A percentile compares a stretch with the other conserved stretches of the same genome.
Evolutionary conservation across 2,329 filamentous ascomycete species (phyloP).

Genomic region (Tolypocladium guangdongense): DNA sequence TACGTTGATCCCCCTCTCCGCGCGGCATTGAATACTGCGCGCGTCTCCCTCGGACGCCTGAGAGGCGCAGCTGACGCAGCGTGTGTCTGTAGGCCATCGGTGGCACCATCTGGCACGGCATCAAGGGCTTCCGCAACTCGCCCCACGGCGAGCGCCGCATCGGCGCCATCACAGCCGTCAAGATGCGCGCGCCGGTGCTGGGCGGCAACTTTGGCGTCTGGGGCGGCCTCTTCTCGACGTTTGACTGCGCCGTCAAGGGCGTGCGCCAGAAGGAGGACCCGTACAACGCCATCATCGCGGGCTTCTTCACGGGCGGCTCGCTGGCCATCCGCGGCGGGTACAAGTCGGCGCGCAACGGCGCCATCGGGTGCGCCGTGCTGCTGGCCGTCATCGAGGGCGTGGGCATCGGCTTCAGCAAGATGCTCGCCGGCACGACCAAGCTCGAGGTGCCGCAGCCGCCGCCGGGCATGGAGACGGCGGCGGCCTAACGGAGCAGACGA

Average conservation of each 20-base stretch:
- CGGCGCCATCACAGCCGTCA: constrained; percentile 92
- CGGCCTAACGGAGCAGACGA: constrained; percentile 9
- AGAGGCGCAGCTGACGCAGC: not conserved
- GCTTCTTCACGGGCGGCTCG: constrained; percentile 90
- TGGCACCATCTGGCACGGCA: constrained; percentile 87
- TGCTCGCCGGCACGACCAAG: constrained; percentile 84
- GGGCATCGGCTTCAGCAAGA: constrained; percentile 87
- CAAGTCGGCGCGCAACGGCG: constrained; percentile 86
- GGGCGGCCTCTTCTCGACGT: constrained; percentile 92
- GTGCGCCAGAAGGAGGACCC: constrained; percentile 93
- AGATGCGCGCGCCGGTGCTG: constrained; percentile 89
- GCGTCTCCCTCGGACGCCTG: no score
- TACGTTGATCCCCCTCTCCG: constrained; percentile 34
- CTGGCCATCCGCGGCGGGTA: constrained; percentile 85
- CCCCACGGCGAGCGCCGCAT: constrained; percentile 91
- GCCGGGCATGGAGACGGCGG: constrained; percentile 17
- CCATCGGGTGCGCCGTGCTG: constrained; percentile 90
- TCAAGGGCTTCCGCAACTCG: constrained; percentile 87
- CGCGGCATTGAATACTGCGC: no score
- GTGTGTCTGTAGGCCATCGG: constrained; percentile 48
- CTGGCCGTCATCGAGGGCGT: constrained; percentile 96
- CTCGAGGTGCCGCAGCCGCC: constrained; percentile 47
- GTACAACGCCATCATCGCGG: constrained; percentile 94
- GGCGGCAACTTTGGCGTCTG: constrained; percentile 98
- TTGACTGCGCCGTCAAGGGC: constrained; percentile 94